Evolutionary conservation across 2,329 filamentous ascomycete species (phyloP), one percentile per base, ranked within the genome.

Genomic region (Penicillium sp.): DNA sequence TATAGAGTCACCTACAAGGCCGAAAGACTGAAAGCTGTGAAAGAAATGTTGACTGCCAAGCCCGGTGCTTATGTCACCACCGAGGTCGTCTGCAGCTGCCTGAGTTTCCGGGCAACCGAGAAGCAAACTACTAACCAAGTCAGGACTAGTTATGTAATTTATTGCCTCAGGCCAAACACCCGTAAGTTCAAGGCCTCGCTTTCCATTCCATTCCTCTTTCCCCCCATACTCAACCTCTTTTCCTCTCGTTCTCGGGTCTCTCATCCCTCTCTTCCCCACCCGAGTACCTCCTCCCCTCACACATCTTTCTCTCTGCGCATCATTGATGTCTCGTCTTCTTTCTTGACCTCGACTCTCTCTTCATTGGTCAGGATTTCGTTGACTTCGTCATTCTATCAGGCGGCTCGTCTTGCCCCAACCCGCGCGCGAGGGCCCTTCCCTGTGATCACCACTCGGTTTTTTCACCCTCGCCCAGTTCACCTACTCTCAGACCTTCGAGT

Each of bases 171-270:
- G 63, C 63, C 57, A 42, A 38, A 36, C 4, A 2, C 18, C 36
- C 36, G 36, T 51, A 40, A 50, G 53, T 61, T 63, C 61, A 58
- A 54, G 57, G 61, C 64, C 63, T 68, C 63, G 66, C 66, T 69
- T 70, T 72, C 64, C 65, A 66, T 68, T 67, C 66, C 69, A 69
- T 69, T 70, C 67, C 57, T 58, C 60, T 62, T 57, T 57, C 60
- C 62, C 64, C 63, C 56, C 56, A 61, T 63, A 59, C 53, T 61
- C 51, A 63, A 51, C 54, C 48, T 57, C 42, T 58, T 62, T 57
- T 50, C 50, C 54, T 62, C 48, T 50, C 56, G 46, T 51, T 49
- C 57, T 46, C 51, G 47, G 46, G 48, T 48, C 46, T 39, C 44
- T 44, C 40, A 18, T 46, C 43, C 48, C 43, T 42, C 28, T 45